phyloP scores from a whole-genome alignment of 495 filamentous ascomycete species.

The Talaromyces borbonicus region DNA sequence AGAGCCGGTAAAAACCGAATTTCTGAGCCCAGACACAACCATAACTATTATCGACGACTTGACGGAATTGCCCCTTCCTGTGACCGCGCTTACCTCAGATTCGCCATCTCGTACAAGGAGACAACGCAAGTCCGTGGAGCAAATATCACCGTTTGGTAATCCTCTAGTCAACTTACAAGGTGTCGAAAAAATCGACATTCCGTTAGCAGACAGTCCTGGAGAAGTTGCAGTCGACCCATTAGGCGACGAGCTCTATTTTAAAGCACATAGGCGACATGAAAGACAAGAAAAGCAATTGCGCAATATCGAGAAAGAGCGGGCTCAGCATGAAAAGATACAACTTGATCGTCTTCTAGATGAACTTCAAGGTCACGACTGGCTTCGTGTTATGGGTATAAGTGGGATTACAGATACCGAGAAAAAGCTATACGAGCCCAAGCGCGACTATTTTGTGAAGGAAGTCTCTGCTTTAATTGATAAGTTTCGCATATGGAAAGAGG shows the following conservation, averaged over 20 bases:
- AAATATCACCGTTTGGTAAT: slow-evolving; percentile 26
- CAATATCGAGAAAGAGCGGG: slow-evolving; percentile 84
- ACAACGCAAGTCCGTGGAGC: slow-evolving; percentile 17
- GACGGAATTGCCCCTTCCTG: slow-evolving; percentile 16
- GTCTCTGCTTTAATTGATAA: slow-evolving; percentile 74
- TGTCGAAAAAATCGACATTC: slow-evolving; percentile 24
- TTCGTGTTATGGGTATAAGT: slow-evolving; percentile 85
- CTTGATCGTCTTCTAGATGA: slow-evolving; percentile 79
- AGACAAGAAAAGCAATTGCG: slow-evolving; percentile 86
- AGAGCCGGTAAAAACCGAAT: slow-evolving; percentile 56
- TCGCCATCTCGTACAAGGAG: slow-evolving; percentile 31
- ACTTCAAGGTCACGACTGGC: slow-evolving; percentile 84
- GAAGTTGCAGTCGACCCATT: slow-evolving; percentile 51
- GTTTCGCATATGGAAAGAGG: slow-evolving; percentile 77
- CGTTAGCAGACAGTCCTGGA: slow-evolving; percentile 2
- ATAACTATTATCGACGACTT: slow-evolving; percentile 38
- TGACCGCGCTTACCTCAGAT: neutral
- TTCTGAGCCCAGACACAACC: slow-evolving; percentile 34
- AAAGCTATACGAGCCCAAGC: slow-evolving; percentile 77
- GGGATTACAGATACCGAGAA: slow-evolving; percentile 73
- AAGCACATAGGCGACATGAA: slow-evolving; percentile 66
- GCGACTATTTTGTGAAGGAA: slow-evolving; percentile 71
- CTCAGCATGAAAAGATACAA: slow-evolving; percentile 85
- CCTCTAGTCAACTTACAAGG: slow-evolving; percentile 29
- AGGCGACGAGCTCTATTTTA: slow-evolving; percentile 54